Base-by-base conservation (phyloP, 495 filamentous ascomycete species). In the Podospora tetraspora region DNA sequence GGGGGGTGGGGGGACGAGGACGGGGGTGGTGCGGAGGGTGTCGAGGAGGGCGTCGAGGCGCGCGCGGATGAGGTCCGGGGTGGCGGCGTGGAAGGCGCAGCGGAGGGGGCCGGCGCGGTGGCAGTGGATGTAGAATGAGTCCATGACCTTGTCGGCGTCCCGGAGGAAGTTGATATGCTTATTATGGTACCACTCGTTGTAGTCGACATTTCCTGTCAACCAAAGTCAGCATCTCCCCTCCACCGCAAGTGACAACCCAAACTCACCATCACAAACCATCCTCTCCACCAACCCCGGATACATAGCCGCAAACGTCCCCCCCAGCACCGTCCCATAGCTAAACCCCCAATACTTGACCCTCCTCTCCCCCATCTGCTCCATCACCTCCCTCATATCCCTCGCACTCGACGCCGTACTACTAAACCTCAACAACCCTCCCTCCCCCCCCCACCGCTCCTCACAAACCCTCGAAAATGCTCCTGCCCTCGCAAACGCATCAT, bases 331-430 rank as follows among this genome's bases (percentile, higher is more conserved):
- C 21, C 84, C 84, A 66, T 86, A 86, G 56, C 80, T 82, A 32
- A 85, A 85, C 10, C 84, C 84, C 84, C 84, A 86, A 69, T 85
- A 86, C 63, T 78, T 82, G 2, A 86, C 68, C 67, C 81, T 82
- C 24, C 75, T 70, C 61, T 81, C 68, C 9, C 75, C 78, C 30
- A 74, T 70, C 62, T 78, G 75, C 32, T 78, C 71, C 27, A 77
- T 63, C 43, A 81, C 80, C 52, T 79, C 77, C 9, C 82, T 72
- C 79, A 83, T 73, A 66, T 84, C 81, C 57, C 79, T 72, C 0
- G 79, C 80, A 37, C 79, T 79, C 13, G 72, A 80, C 23, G 75
- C 72, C 8, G 81, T 83, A 57, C 78, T 77, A 10, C 79, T 75
- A 66, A 78, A 77, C 16, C 66, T 70, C 11, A 82, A 68, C 30